Evolutionary conservation across 176 grass and related monocot genomes (phyloP).

Genomic region (Avena sativa): DNA sequence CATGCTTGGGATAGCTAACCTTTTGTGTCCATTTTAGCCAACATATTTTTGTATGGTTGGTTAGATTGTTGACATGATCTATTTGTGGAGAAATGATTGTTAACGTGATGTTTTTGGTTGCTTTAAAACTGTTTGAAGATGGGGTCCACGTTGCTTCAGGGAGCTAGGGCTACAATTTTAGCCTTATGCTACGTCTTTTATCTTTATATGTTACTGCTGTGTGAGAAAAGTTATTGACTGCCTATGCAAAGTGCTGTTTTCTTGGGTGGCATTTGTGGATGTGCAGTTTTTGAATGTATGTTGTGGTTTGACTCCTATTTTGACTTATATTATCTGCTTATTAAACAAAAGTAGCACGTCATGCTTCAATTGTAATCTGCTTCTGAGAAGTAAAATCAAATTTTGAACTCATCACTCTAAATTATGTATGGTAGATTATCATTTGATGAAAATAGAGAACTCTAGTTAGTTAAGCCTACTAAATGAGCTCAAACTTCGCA

Average conservation of each 20-base stretch:
- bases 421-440: background rate
- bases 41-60: background rate
- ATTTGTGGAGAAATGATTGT: background rate
- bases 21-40: background rate
- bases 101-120: slow-evolving; percentile 34
- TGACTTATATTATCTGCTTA: background rate
- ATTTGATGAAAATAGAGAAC: background rate
- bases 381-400: background rate
- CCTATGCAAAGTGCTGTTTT: background rate
- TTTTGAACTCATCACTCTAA: background rate
- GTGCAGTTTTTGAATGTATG: background rate
- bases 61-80: background rate
- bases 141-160: background rate
- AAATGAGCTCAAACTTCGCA: background rate
- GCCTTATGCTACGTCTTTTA: background rate
- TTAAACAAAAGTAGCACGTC: background rate
- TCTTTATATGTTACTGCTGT: background rate
- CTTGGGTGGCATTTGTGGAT: background rate
- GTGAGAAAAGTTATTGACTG: background rate
- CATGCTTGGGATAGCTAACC: slow-evolving; percentile 23
- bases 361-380: background rate
- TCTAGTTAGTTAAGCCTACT: background rate
- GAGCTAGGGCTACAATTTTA: slow-evolving; percentile 8
- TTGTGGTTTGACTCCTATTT: slow-evolving; percentile 4
- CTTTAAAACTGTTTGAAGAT: slow-evolving; percentile 12